Evolutionary conservation across 1,139 yeast genomes (phyloP).

Genomic region (Oligophagozyma castellii): DNA sequence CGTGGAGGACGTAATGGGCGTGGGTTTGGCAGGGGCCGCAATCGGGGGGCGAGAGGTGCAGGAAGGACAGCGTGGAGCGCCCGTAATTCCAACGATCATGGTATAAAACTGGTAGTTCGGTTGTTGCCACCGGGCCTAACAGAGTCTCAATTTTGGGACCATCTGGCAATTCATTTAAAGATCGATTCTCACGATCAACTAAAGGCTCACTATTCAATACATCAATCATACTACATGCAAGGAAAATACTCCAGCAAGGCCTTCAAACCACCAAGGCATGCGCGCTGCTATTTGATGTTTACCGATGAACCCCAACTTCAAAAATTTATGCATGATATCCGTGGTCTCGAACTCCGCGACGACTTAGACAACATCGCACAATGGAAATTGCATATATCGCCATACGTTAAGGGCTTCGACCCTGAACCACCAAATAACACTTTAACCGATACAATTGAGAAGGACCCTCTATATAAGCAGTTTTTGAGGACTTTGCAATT

Average conservation of each 20-base stretch:
- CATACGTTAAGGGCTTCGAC: slow-evolving; percentile 13
- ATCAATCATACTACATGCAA: slow-evolving; percentile 1
- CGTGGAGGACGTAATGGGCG: too few relatives aligned
- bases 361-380: slow-evolving; percentile 15
- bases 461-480: slow-evolving; percentile 16
- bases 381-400: slow-evolving; percentile 13
- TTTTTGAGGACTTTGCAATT: slow-evolving; percentile 16
- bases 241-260: slow-evolving; percentile 1
- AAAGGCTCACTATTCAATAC: too few relatives aligned
- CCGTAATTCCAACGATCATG: too few relatives aligned
- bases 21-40: not conserved
- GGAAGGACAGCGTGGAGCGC: too few relatives aligned
- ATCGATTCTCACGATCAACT: not conserved
- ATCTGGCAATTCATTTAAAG: too few relatives aligned
- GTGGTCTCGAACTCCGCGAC: slow-evolving; percentile 15
- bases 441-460: slow-evolving; percentile 15
- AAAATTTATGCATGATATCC: slow-evolving; percentile 7
- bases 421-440: slow-evolving; percentile 4
- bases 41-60: not conserved
- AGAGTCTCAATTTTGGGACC: slow-evolving; percentile 13
- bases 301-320: slow-evolving; percentile 1
- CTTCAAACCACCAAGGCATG: not conserved
- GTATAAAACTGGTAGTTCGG: slow-evolving; percentile 17
- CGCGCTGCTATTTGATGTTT: slow-evolving; percentile 1
- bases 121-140: slow-evolving; percentile 22